Conservation (phyloP, 1,284 basidiomycete species). For the Schizophyllum amplum region DNA sequence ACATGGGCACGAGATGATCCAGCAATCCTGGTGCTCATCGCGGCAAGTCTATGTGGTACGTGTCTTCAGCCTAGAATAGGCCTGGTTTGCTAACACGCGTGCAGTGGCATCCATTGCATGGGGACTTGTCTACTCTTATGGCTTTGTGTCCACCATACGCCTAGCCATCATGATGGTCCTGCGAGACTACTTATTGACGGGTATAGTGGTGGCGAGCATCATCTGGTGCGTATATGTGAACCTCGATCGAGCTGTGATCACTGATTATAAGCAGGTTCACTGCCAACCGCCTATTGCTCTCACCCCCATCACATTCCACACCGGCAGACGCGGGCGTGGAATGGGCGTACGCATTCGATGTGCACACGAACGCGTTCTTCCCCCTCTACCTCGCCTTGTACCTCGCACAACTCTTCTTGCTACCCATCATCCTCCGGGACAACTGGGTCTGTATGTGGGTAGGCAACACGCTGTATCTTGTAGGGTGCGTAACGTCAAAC, state of each 20-base stretch:
- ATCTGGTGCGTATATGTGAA: constrained; percentile 51
- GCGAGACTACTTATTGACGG: constrained; percentile 78
- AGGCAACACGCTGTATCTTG: constrained; percentile 89
- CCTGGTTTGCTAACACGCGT: constrained; percentile 2
- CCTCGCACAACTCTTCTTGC: constrained; percentile 76
- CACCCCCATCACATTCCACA: constrained; percentile 66
- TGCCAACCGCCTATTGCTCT: constrained; percentile 63
- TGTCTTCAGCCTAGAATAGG: constrained; percentile 5
- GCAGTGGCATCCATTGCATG: constrained; percentile 74
- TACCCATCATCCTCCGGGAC: constrained; percentile 72
- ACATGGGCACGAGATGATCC: constrained; percentile 96
- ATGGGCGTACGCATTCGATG: constrained; percentile 92
- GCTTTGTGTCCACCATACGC: constrained; percentile 45
- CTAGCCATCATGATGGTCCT: constrained; percentile 77
- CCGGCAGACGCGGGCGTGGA: constrained; percentile 71
- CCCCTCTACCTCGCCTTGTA: constrained; percentile 86
- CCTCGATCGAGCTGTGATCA: not conserved
- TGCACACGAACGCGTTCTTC: constrained; percentile 93
- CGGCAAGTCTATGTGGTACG: constrained; percentile 67
- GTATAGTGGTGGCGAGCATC: constrained; percentile 65
- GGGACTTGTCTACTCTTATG: constrained; percentile 76
- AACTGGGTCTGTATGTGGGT: constrained; percentile 90
- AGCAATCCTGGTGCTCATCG: constrained; percentile 81
- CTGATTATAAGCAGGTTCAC: constrained; percentile 37
- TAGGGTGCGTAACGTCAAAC: constrained; percentile 51